Evolutionary conservation across 2,329 filamentous ascomycete genomes (phyloP), one percentile per base, ranked within the genome.

Genomic region (Trichoderma lentiforme): DNA sequence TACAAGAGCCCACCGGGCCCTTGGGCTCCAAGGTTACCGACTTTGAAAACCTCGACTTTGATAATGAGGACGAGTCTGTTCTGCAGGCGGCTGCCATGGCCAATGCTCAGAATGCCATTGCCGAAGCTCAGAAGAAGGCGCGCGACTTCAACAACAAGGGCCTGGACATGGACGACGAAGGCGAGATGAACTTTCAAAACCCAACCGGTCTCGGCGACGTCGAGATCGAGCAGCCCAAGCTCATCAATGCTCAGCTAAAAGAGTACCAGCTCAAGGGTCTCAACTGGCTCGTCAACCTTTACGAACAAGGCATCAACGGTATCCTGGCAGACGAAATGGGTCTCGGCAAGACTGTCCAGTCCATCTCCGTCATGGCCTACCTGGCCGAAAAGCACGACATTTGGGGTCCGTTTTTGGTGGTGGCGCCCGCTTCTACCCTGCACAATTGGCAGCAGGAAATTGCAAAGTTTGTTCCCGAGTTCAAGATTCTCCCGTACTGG

Each of bases 381-480:
- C 90, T 99, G 36, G 96, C 96, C 2, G 95, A 99, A 84, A 92
- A 95, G 77, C 94, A 99, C 85, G 95, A 97, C 79, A 97, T 98
- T 76, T 98, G 95, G 96, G 96, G 96, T 8, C 96, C 96, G 0
- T 98, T 98, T 85, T 83, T 99, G 63, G 96, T 99, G 75, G 97
- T 99, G 74, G 96, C 96, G 0, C 96, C 96, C 0, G 94, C 96
- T 0, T 98, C 95, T 0, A 99, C 96, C 1, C 85, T 99, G 72
- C 95, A 99, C 90, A 99, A 99, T 80, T 99, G 96, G 96, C 95
- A 99, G 82, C 96, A 99, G 81, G 96, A 99, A 85, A 97, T 99
- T 75, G 89, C 93, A 73, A 95, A 90, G 80, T 99, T 99, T 80
- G 95, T 99, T 2, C 96, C 96, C 1, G 90, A 93, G 72, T 90